These are phyloP conservation scores for Incumbomyces delicatus DNA, from an alignment of 2,329 filamentous ascomycete genomes.

Conservation along the genomic window DNA sequence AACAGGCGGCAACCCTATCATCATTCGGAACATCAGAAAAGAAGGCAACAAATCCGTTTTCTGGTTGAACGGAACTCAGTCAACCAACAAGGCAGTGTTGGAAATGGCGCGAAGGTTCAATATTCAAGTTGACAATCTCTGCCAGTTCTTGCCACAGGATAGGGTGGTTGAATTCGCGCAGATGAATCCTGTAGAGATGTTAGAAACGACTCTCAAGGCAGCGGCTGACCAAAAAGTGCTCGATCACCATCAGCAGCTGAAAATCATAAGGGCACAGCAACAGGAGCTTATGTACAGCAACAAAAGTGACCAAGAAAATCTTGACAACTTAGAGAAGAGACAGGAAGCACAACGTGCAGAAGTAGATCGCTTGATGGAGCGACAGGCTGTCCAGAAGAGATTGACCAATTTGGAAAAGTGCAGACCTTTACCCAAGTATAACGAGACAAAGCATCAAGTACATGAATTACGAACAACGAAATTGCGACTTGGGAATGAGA, in stretches of 20 bases:
- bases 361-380: conserved; percentile 71
- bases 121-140: conserved; percentile 96
- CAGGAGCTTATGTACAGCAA: conserved; percentile 53
- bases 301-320: conserved; percentile 49
- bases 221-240: conserved; percentile 76
- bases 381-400: conserved; percentile 56
- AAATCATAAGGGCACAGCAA: conserved; percentile 58
- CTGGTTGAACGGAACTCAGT: conserved; percentile 59
- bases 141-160: conserved; percentile 93
- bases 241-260: conserved; percentile 65
- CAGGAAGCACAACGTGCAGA: conserved; percentile 69
- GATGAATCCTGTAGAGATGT: conserved; percentile 67
- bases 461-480: conserved; percentile 46
- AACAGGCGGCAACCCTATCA: conserved; percentile 55
- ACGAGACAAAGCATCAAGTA: conserved; percentile 41
- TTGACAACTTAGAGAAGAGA: conserved; percentile 60
- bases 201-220: conserved; percentile 78
- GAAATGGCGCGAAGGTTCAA: conserved; percentile 57
- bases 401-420: conserved; percentile 56
- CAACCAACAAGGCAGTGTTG: conserved; percentile 54
- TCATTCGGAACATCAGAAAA: conserved; percentile 66
- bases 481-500: conserved; percentile 46
- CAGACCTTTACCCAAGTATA: conserved; percentile 57
- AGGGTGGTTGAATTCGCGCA: conserved; percentile 89
- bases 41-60: conserved; percentile 78